Base-by-base conservation (phyloP, 2,329 filamentous ascomycete species). In the Aotearoamyces nothofagi region DNA sequence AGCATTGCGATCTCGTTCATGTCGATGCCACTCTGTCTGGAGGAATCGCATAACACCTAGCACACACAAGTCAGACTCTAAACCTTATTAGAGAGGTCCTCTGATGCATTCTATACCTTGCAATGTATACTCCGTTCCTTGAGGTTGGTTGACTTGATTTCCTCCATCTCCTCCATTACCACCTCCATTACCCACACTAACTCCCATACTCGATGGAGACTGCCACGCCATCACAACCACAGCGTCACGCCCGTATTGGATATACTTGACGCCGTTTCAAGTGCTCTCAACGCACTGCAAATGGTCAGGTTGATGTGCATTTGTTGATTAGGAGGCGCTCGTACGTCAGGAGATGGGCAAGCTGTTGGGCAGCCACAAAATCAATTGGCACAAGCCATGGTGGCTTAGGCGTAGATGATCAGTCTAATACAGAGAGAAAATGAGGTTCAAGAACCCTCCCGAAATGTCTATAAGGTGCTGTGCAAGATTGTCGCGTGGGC, bases 21-120 rank as follows among this genome's bases (percentile, higher is more conserved):
- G 87, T 42, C 83, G 78, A 57, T 98, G 90, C 90, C 90, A 98
- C 69, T 98, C 87, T 26, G 90, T 90, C 59, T 98, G 90, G 22
- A 98, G 72, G 54, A 98, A 98, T 55, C 90, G 86, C 90, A 98
- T 98, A 20, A 98, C 90, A 50, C 90, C 82, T 90, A 42, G 92
- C 22, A 93, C 83, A 46, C 83, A 78, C 86, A 41, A 34, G 32
- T 22, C 24, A 34, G 25, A 15, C 29, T 23, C 6, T 15, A 17
- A 9, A 19, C 10, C 11, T 22, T 5, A 22, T 16, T 33, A 17
- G 31, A 17, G 17, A 31, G 15, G 10, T 24, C 15, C 23, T 5
- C 10, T 20, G 24, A 22, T 29, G 15, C 10, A 19, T 17, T 13
- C 20, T 38, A 37, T 50, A 78, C 74, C 75, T 60, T 79, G 75